Conservation (phyloP, 352 stramenopile species). For the Globisporangium iwayamae region DNA sequence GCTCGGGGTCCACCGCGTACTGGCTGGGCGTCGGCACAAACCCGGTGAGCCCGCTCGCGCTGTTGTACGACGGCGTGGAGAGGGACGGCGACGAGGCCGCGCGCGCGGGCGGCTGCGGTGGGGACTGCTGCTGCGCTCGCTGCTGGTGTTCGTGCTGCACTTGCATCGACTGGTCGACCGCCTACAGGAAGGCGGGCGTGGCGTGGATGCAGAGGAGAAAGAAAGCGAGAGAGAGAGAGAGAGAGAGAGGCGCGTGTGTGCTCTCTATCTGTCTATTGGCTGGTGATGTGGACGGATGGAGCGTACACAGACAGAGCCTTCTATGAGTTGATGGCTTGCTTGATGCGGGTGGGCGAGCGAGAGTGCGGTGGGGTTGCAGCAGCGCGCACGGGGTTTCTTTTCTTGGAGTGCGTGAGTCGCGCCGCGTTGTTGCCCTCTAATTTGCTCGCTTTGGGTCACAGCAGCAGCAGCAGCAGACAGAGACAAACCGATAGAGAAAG, state of each 20-base stretch:
- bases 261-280: too few relatives aligned
- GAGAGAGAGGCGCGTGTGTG: neutral
- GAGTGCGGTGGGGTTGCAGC: neutral
- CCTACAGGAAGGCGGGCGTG: neutral
- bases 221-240: neutral
- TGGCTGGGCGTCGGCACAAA: conserved; percentile 17
- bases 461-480: neutral
- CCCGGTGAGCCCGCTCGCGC: conserved; percentile 14
- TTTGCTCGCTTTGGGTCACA: neutral
- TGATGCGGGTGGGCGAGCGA: neutral
- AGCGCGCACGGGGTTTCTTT: neutral
- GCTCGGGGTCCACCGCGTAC: conserved; percentile 16
- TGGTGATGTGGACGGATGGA: neutral
- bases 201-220: neutral
- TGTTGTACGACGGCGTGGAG: conserved; percentile 9
- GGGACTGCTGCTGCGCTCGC: neutral
- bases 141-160: neutral
- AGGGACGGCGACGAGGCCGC: conserved; percentile 20
- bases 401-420: neutral
- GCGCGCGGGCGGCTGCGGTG: conserved; percentile 6
- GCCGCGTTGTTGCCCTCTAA: neutral
- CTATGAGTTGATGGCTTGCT: neutral
- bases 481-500: neutral
- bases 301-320: neutral
- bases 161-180: conserved; percentile 9